A percentile compares a stretch with the other conserved stretches of the same genome.
These are phyloP conservation scores for Stagonosporopsis rhizophila DNA, from an alignment of 2,329 filamentous ascomycete species.

Conservation along the genomic window DNA sequence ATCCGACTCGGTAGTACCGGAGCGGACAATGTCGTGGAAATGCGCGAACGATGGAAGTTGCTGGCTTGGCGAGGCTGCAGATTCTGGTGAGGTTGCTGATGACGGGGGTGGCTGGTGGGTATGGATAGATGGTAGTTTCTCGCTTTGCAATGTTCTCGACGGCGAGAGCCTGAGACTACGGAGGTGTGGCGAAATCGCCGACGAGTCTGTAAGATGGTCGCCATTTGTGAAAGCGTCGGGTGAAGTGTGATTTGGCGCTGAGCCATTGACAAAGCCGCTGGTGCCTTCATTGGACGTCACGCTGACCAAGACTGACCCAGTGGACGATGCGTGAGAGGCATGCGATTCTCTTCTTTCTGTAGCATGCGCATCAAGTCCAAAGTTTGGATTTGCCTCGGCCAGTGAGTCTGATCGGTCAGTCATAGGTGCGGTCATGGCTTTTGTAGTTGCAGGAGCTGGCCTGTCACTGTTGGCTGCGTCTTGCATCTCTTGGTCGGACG, in stretches of 20 bases:
- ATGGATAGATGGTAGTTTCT: slow-evolving; percentile 48
- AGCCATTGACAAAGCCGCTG: slow-evolving; percentile 9
- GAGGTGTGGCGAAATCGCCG: slow-evolving; percentile 40
- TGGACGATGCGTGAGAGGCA: slow-evolving; percentile 16
- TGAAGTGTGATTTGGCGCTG: slow-evolving; percentile 19
- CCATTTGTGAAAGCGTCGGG: slow-evolving; percentile 16
- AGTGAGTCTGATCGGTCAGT: slow-evolving; percentile 10
- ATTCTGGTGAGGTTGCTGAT: slow-evolving; percentile 35
- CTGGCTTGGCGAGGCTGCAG: slow-evolving; percentile 39
- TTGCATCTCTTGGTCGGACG: slow-evolving; percentile 52
- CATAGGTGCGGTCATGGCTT: background rate
- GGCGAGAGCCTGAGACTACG: slow-evolving; percentile 43
- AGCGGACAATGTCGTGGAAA: slow-evolving; percentile 45
- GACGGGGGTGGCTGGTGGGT: slow-evolving; percentile 40
- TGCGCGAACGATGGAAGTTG: slow-evolving; percentile 45
- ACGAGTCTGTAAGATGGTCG: slow-evolving; percentile 21
- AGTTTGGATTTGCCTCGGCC: slow-evolving; percentile 2
- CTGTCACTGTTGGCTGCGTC: slow-evolving; percentile 23
- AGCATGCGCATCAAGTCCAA: background rate
- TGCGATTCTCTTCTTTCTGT: slow-evolving; percentile 15
- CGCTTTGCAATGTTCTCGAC: slow-evolving; percentile 33
- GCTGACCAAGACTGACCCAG: slow-evolving; percentile 13
- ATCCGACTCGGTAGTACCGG: slow-evolving; percentile 38
- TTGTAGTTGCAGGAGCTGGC: slow-evolving; percentile 11
- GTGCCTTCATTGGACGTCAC: slow-evolving; percentile 14